Conservation (phyloP, 352 stramenopile species). For the Globisporangium cylindrosporum region DNA sequence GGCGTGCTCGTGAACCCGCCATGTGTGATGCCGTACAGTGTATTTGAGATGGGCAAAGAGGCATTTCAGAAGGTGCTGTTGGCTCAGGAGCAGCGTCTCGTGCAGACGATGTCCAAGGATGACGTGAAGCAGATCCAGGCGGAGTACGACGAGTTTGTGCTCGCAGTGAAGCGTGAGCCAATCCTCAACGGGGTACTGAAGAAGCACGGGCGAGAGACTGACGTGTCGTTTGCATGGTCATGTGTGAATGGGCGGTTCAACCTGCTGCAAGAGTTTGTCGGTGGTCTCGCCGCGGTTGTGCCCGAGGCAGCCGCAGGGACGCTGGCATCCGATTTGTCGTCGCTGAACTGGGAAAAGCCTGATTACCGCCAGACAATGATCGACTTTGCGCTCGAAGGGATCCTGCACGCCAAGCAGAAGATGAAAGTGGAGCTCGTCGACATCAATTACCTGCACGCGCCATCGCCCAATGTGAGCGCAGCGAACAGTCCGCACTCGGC, state of each 20-base stretch:
- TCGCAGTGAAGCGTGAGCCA: constrained; percentile 40
- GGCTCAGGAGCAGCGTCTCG: constrained; percentile 37
- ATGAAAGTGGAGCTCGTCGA: constrained; percentile 60
- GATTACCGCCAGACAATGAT: constrained; percentile 59
- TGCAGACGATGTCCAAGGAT: constrained; percentile 39
- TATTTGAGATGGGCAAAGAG: constrained; percentile 58
- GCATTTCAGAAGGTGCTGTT: constrained; percentile 39
- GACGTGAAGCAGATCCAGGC: constrained; percentile 42
- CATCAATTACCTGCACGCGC: constrained; percentile 32
- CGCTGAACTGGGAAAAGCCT: constrained; percentile 64
- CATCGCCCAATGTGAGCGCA: constrained; percentile 10
- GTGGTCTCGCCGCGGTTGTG: constrained; percentile 42
- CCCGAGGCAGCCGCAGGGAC: constrained; percentile 31
- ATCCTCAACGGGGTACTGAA: constrained; percentile 52
- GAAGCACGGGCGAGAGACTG: constrained; percentile 55
- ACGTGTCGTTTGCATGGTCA: constrained; percentile 63
- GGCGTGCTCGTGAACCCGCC: constrained; percentile 43
- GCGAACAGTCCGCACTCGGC: background rate
- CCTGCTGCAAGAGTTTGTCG: constrained; percentile 57
- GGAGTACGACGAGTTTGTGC: constrained; percentile 49
- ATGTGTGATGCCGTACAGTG: constrained; percentile 39
- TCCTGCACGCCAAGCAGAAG: constrained; percentile 68
- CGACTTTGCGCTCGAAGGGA: constrained; percentile 62
- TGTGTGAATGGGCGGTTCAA: constrained; percentile 47
- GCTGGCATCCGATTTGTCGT: constrained; percentile 35